A percentile compares a stretch with the other conserved stretches of the same genome.
phyloP scores from a whole-genome alignment of 148 eudicot genomes.

The Cornus kousa region DNA sequence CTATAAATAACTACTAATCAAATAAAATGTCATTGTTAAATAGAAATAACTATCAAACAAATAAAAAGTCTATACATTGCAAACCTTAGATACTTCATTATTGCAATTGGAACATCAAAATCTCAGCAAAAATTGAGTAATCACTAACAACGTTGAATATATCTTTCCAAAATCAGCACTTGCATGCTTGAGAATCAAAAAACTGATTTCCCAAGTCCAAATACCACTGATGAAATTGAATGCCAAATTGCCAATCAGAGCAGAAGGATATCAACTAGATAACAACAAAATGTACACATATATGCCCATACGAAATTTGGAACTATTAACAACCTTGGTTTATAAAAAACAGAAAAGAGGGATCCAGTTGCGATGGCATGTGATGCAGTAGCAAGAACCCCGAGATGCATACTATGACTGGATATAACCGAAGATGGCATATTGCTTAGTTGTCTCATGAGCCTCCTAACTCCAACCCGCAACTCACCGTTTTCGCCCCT shows the following conservation, averaged over 20 bases:
- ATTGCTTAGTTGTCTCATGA: conserved; percentile 59
- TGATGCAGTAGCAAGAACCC: conserved; percentile 85
- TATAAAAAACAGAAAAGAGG: conserved; percentile 64
- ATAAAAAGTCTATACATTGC: background rate
- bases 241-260: background rate
- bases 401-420: conserved; percentile 86
- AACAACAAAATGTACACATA: too few relatives aligned
- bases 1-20: too few relatives aligned
- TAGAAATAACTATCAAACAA: background rate
- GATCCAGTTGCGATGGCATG: conserved; percentile 66
- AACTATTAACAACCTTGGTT: conserved; percentile 55
- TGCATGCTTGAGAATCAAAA: too few relatives aligned
- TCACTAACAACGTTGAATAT: too few relatives aligned
- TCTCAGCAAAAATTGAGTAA: background rate
- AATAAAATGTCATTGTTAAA: too few relatives aligned
- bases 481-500: conserved; percentile 80
- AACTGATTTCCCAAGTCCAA: background rate
- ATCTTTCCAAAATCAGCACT: too few relatives aligned
- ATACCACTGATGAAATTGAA: too few relatives aligned
- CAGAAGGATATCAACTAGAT: background rate
- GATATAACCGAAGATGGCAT: conserved; percentile 89
- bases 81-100: background rate
- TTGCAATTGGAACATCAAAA: background rate
- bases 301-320: background rate
- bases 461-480: conserved; percentile 74